Conservation (phyloP, 164 flowering plant species). For the Aristolochia fimbriata region DNA sequence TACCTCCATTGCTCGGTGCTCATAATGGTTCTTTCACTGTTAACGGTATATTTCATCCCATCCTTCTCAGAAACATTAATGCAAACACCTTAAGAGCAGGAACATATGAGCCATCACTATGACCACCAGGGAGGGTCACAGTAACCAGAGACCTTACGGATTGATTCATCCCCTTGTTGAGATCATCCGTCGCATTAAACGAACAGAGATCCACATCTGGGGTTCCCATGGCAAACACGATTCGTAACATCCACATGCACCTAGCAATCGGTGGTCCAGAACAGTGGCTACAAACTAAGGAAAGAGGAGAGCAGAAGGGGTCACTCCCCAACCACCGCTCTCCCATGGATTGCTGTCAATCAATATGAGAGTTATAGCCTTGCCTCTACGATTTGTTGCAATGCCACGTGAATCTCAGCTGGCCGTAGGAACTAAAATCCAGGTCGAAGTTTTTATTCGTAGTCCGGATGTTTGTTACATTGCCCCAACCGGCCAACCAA, state of each 20-base stretch:
- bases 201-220: neutral
- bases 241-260: neutral
- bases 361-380: neutral
- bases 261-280: neutral
- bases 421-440: neutral
- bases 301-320: neutral
- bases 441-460: too few species aligned
- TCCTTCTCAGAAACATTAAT: too few species aligned
- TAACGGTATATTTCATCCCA: too few species aligned
- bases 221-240: neutral
- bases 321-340: neutral
- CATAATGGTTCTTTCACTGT: too few species aligned
- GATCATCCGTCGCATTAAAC: neutral
- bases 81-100: too few species aligned
- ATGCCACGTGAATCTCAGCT: conserved; percentile 1
- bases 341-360: neutral
- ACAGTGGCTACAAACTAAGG: neutral
- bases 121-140: neutral
- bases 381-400: neutral
- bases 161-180: neutral
- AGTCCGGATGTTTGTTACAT: too few species aligned
- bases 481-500: neutral
- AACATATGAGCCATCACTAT: too few species aligned
- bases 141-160: neutral
- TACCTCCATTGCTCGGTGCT: too few species aligned